These are phyloP conservation scores for Metarhizium anisopliae DNA, from an alignment of 2,329 filamentous ascomycete genomes.

Conservation along the genomic window DNA sequence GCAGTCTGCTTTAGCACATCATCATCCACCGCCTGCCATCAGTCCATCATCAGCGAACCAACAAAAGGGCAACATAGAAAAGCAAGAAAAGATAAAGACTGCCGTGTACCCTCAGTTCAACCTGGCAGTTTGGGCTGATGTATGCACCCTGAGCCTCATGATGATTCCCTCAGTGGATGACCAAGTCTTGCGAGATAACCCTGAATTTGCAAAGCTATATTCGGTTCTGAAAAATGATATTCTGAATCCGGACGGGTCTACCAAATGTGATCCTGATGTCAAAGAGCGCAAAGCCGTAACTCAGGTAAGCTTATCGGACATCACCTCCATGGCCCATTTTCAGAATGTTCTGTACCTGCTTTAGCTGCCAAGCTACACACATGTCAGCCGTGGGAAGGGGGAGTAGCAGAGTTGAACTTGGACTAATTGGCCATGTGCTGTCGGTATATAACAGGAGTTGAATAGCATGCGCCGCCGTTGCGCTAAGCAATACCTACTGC, in stretches of 20 bases:
- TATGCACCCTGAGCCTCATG: neutral
- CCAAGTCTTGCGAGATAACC: constrained; percentile 44
- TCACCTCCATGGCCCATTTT: neutral
- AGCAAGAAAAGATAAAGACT: too few species aligned
- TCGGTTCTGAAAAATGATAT: constrained; percentile 42
- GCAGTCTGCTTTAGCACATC: too few species aligned
- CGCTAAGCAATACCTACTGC: constrained; percentile 42
- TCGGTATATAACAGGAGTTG: constrained; percentile 33
- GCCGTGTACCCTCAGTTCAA: neutral
- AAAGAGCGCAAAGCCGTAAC: constrained; percentile 40
- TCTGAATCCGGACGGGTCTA: constrained; percentile 50
- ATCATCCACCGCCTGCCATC: too few species aligned
- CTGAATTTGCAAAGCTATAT: constrained; percentile 52
- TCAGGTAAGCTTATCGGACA: constrained; percentile 29
- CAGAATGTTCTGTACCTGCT: neutral
- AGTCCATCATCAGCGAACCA: too few species aligned
- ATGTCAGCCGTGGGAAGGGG: too few species aligned
- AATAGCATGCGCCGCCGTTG: constrained; percentile 36
- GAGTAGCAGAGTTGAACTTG: too few species aligned
- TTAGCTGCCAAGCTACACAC: neutral
- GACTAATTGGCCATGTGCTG: neutral
- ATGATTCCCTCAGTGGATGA: constrained; percentile 54
- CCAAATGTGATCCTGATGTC: constrained; percentile 39
- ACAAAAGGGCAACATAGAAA: too few species aligned
- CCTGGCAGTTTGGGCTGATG: neutral